These are phyloP conservation scores for Glutinoglossum americanum DNA, from an alignment of 495 filamentous ascomycete species.

Conservation along the genomic window DNA sequence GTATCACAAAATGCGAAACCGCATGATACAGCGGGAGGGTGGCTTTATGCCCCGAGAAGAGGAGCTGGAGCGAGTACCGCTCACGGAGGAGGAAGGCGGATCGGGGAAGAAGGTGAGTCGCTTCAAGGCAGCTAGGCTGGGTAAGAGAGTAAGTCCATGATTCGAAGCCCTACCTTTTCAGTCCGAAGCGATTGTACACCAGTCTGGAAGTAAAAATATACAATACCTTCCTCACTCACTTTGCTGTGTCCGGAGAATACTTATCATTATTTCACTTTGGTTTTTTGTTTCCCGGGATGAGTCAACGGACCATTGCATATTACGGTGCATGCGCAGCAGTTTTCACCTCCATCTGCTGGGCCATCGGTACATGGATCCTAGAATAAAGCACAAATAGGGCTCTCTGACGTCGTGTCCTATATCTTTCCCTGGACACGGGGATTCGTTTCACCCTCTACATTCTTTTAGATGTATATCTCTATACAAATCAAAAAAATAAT, in stretches of 20 bases:
- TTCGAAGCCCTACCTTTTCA: background rate
- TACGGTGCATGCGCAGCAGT: constrained; percentile 1
- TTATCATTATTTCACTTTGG: background rate
- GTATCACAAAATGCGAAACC: constrained; percentile 59
- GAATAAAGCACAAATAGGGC: constrained; percentile 1
- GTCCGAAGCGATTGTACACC: background rate
- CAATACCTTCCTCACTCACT: background rate
- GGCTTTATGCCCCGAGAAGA: constrained; percentile 41
- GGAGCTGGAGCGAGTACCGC: constrained; percentile 32
- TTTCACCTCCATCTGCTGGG: background rate
- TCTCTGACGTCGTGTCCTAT: constrained; percentile 4
- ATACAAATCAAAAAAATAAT: no score
- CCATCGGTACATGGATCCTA: constrained; percentile 3
- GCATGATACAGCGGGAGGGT: constrained; percentile 55
- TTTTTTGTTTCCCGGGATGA: background rate
- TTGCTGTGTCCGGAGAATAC: no score
- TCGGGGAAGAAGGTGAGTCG: constrained; percentile 51
- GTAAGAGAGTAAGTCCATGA: constrained; percentile 11
- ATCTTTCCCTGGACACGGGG: background rate
- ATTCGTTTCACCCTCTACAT: constrained; percentile 7
- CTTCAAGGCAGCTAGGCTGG: constrained; percentile 70
- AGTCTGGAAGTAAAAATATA: no score
- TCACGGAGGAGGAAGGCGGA: constrained; percentile 32
- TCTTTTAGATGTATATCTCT: background rate
- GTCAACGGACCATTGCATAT: background rate